Percentiles rank a stretch among this genome's conserved stretches.
These are phyloP conservation scores for Colletotrichum lentis DNA, from an alignment of 2,329 filamentous ascomycete genomes.

Conservation along the genomic window DNA sequence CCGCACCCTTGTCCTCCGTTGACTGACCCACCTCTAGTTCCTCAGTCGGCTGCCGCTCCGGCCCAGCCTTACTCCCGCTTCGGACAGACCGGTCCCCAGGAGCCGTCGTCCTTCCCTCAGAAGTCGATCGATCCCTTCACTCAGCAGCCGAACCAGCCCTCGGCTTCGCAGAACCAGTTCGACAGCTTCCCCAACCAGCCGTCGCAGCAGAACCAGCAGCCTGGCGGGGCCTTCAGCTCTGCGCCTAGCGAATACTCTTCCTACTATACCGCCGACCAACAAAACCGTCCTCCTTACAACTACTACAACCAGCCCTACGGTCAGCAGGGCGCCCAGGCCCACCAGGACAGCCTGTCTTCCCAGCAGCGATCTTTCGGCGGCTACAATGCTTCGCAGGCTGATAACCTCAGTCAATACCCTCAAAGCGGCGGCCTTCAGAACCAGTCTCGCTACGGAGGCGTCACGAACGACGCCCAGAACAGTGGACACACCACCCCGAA, in stretches of 20 bases:
- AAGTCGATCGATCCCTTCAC: conserved; percentile 90
- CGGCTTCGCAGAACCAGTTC: conserved; percentile 61
- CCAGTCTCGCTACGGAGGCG: conserved; percentile 66
- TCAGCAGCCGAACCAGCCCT: conserved; percentile 73
- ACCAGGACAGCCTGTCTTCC: conserved; percentile 74
- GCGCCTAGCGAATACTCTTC: conserved; percentile 82
- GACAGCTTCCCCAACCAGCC: conserved; percentile 69
- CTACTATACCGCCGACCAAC: conserved; percentile 82
- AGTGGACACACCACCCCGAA: conserved; percentile 93
- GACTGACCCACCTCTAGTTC: conserved; percentile 16
- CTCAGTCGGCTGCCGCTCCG: conserved; percentile 63
- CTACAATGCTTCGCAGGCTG: conserved; percentile 72
- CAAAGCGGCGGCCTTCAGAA: conserved; percentile 71
- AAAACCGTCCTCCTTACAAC: conserved; percentile 77
- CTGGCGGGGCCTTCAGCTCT: conserved; percentile 74
- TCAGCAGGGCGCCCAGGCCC: conserved; percentile 66
- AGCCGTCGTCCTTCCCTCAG: conserved; percentile 68
- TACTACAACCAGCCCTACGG: conserved; percentile 73
- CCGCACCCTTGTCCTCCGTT: conserved; percentile 36
- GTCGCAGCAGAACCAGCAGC: conserved; percentile 64
- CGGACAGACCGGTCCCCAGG: conserved; percentile 68
- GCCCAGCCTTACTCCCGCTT: conserved; percentile 76
- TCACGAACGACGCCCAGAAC: conserved; percentile 75
- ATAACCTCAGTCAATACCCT: conserved; percentile 73
- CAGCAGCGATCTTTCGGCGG: conserved; percentile 82